Evolutionary conservation across 495 filamentous ascomycete species (phyloP).

Genomic region (Darksidea phi): DNA sequence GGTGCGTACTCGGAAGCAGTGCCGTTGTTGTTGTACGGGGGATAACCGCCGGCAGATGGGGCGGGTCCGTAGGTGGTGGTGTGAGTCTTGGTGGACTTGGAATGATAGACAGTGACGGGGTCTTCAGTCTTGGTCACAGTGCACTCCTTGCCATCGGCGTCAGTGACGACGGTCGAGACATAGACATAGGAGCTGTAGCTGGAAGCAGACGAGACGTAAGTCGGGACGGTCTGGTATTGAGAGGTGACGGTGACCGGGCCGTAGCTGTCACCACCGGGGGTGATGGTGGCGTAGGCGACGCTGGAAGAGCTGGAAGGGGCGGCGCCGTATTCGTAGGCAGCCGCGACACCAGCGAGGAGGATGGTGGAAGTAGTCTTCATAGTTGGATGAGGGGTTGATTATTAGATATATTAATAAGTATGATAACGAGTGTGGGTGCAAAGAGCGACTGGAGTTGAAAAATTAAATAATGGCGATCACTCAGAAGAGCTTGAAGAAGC

Average conservation of each 20-base stretch:
- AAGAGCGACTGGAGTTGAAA: conserved; percentile 18
- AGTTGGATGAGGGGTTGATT: background rate
- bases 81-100: conserved; percentile 20
- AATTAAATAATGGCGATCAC: conserved; percentile 13
- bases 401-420: conserved; percentile 10
- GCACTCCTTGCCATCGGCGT: conserved; percentile 10
- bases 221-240: conserved; percentile 27
- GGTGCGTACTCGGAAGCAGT: background rate
- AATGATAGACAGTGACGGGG: conserved; percentile 23
- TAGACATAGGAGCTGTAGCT: conserved; percentile 11
- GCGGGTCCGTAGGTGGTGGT: conserved; percentile 13
- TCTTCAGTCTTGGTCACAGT: conserved; percentile 22
- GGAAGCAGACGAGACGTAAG: conserved; percentile 9
- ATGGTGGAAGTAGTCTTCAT: conserved; percentile 28
- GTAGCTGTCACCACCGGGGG: conserved; percentile 6
- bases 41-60: background rate
- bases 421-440: background rate
- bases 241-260: conserved; percentile 21
- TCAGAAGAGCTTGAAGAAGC: conserved; percentile 9
- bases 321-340: conserved; percentile 16
- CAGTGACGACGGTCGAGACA: conserved; percentile 20
- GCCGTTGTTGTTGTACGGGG: background rate
- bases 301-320: background rate
- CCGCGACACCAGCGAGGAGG: conserved; percentile 17
- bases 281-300: conserved; percentile 11